Percentiles rank a stretch among this genome's conserved stretches.
phyloP scores from a whole-genome alignment of 1,139 yeast species.

The Suhomyces guaymorum region DNA sequence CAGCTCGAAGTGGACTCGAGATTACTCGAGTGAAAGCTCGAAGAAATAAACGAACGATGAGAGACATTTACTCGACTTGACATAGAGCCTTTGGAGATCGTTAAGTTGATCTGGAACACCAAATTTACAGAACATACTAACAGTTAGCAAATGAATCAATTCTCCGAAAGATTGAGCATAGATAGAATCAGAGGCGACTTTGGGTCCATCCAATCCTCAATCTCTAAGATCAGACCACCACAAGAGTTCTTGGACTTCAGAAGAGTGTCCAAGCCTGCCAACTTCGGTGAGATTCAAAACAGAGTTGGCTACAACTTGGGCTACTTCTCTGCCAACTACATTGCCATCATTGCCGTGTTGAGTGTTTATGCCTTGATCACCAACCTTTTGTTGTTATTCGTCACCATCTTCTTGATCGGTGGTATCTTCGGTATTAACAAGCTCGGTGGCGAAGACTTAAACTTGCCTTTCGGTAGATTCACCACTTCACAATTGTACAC shows the following conservation, averaged over 20 bases:
- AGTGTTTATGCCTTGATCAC: slow-evolving; percentile 65
- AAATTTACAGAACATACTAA: too few species aligned
- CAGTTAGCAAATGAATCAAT: slow-evolving; percentile 17
- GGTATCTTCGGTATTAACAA: slow-evolving; percentile 80
- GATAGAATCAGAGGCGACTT: slow-evolving; percentile 27
- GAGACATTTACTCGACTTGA: too few species aligned
- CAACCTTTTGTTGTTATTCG: slow-evolving; percentile 80
- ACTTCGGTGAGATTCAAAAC: slow-evolving; percentile 85
- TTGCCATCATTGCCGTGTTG: slow-evolving; percentile 69
- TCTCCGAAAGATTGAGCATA: slow-evolving; percentile 25
- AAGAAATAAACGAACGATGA: too few species aligned
- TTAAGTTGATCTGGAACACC: too few species aligned
- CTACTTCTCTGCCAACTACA: slow-evolving; percentile 86
- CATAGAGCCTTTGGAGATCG: too few species aligned
- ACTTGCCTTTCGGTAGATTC: slow-evolving; percentile 64
- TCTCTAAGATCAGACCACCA: slow-evolving; percentile 79
- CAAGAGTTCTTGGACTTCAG: slow-evolving; percentile 93
- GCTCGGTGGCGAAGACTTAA: slow-evolving; percentile 80
- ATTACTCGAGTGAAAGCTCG: too few species aligned
- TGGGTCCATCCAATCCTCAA: slow-evolving; percentile 48
- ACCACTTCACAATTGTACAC: slow-evolving; percentile 88
- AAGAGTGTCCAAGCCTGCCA: slow-evolving; percentile 85
- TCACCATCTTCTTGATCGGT: slow-evolving; percentile 62
- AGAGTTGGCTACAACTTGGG: slow-evolving; percentile 84
- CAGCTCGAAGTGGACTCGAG: too few species aligned